Percentiles rank a stretch among this genome's conserved stretches.
phyloP scores from a whole-genome alignment of 1,284 basidiomycete species.

The Irpex lacteus region DNA sequence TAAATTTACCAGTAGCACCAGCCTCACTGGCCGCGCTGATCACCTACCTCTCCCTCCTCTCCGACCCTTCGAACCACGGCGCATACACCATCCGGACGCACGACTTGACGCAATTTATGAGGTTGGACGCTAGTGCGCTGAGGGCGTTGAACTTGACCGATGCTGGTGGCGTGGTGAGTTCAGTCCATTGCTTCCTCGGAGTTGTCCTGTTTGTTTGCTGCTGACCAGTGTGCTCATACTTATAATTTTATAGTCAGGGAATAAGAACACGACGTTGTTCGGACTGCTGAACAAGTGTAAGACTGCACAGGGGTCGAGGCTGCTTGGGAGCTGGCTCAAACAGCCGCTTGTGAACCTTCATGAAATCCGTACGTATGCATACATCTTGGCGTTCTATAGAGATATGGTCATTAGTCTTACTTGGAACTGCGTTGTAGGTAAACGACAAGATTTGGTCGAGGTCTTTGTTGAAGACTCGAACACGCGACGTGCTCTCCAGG shows the following conservation, averaged over 20 bases:
- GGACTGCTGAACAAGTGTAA: slow-evolving; percentile 95
- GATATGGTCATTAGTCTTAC: slow-evolving; percentile 5
- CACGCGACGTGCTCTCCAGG: slow-evolving; percentile 72
- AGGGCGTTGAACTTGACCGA: slow-evolving; percentile 90
- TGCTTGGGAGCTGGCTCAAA: slow-evolving; percentile 93
- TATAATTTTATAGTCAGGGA: slow-evolving; percentile 35
- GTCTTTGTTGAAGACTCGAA: slow-evolving; percentile 81
- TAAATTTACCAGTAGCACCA: slow-evolving; percentile 78
- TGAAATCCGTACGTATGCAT: slow-evolving; percentile 76
- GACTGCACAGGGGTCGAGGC: slow-evolving; percentile 91
- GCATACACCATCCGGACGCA: slow-evolving; percentile 84
- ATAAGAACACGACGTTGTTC: slow-evolving; percentile 86
- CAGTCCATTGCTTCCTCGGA: background rate
- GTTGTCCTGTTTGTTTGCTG: no score
- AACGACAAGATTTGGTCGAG: slow-evolving; percentile 86
- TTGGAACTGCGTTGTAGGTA: slow-evolving; percentile 42
- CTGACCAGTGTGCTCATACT: no score
- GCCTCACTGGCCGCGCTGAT: slow-evolving; percentile 82
- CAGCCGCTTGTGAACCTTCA: slow-evolving; percentile 95
- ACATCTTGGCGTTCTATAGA: background rate
- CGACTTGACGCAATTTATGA: slow-evolving; percentile 94
- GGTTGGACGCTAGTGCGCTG: slow-evolving; percentile 91
- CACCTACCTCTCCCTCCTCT: slow-evolving; percentile 80
- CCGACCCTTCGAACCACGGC: slow-evolving; percentile 80
- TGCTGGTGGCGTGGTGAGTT: slow-evolving; percentile 27